These are phyloP conservation scores for Aspergillus awamori DNA, from an alignment of 2,329 filamentous ascomycete genomes.

Conservation along the genomic window DNA sequence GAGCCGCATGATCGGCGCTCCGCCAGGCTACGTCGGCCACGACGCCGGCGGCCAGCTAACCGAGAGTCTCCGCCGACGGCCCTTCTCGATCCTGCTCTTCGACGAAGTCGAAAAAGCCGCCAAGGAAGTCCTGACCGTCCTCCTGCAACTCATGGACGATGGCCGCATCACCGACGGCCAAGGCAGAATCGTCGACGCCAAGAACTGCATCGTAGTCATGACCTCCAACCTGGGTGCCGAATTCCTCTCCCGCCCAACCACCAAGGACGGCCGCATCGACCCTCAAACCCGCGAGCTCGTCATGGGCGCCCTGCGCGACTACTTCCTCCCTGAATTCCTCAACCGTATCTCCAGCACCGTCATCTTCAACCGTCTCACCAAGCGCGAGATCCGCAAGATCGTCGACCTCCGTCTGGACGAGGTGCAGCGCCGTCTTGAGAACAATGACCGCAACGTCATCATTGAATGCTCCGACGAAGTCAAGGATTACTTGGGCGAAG, in stretches of 20 bases:
- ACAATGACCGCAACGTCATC: slow-evolving; percentile 82
- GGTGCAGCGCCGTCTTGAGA: slow-evolving; percentile 85
- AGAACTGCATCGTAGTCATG: slow-evolving; percentile 99
- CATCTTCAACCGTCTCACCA: slow-evolving; percentile 96
- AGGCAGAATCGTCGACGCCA: slow-evolving; percentile 89
- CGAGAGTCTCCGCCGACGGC: slow-evolving; percentile 87
- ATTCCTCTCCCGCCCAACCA: slow-evolving; percentile 78
- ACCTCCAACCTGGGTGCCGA: slow-evolving; percentile 97
- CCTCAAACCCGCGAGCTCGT: slow-evolving; percentile 83
- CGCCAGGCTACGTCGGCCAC: slow-evolving; percentile 95
- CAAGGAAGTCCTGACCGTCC: slow-evolving; percentile 93
- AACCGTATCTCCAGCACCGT: slow-evolving; percentile 96
- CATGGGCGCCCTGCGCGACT: slow-evolving; percentile 86
- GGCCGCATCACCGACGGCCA: slow-evolving; percentile 98
- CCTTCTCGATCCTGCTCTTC: slow-evolving; percentile 96
- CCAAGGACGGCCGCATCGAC: slow-evolving; percentile 82
- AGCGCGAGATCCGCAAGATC: slow-evolving; percentile 87
- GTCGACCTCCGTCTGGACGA: slow-evolving; percentile 86
- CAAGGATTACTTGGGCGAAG: slow-evolving; percentile 87
- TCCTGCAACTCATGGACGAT: slow-evolving; percentile 99
- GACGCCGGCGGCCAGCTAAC: slow-evolving; percentile 95
- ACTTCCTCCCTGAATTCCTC: slow-evolving; percentile 97
- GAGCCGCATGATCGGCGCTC: slow-evolving; percentile 96
- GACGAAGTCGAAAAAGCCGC: slow-evolving; percentile 99
- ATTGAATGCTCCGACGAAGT: slow-evolving; percentile 83